Evolutionary conservation across 1,139 yeast genomes (phyloP).

Genomic region (Candida neerlandica): DNA sequence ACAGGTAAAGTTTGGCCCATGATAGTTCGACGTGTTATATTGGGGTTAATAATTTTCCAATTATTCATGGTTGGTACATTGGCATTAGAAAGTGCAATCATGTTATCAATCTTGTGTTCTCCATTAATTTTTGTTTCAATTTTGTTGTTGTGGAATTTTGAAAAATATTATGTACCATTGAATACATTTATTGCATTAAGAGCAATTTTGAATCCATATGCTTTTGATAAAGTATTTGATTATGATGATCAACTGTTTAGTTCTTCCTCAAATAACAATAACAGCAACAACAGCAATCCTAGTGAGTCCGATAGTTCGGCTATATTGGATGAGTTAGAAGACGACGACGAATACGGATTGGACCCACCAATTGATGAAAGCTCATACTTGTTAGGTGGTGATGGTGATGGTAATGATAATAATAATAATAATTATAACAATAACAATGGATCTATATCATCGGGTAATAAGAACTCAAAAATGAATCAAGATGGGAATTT

Average conservation of each 20-base stretch:
- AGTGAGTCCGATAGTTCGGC: constrained; percentile 9
- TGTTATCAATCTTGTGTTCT: constrained; percentile 51
- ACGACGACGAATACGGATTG: not conserved
- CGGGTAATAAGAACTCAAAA: constrained; percentile 6
- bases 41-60: constrained; percentile 63
- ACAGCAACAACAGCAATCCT: not conserved
- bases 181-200: constrained; percentile 63
- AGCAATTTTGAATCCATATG: constrained; percentile 53
- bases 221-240: constrained; percentile 47
- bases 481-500: constrained; percentile 2
- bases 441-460: not conserved
- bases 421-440: too few relatives aligned
- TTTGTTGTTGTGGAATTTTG: constrained; percentile 55
- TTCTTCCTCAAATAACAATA: not conserved
- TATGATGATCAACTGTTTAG: constrained; percentile 26
- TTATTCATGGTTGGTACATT: constrained; percentile 70
- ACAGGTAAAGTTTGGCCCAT: constrained; percentile 76
- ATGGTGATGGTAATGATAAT: too few relatives aligned
- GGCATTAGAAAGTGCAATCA: constrained; percentile 62
- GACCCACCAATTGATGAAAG: constrained; percentile 28
- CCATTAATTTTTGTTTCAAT: constrained; percentile 57
- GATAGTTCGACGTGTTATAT: constrained; percentile 60
- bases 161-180: constrained; percentile 60
- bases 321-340: constrained; percentile 7
- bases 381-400: constrained; percentile 24